A percentile compares a stretch with the other conserved stretches of the same genome.
Evolutionary conservation across 2,329 filamentous ascomycete species (phyloP).

Genomic region (Nectriaceae sp.): DNA sequence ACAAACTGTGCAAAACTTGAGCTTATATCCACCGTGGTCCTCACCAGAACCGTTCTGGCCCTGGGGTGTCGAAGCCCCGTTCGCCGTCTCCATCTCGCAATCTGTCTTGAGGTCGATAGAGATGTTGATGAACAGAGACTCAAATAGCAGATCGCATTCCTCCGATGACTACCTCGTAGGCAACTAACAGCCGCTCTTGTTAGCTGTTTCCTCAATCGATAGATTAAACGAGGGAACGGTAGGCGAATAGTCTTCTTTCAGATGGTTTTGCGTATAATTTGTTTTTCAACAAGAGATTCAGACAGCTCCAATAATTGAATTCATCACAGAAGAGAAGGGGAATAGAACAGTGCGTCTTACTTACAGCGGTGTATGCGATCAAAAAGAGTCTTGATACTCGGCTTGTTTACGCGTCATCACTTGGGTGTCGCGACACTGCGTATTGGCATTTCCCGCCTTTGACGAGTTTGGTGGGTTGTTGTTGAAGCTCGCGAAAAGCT

Average conservation of each 20-base stretch:
- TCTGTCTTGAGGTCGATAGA: too few relatives aligned
- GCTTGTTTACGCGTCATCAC: neutral
- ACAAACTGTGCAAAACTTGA: conserved; percentile 98
- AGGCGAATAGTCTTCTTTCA: conserved; percentile 32
- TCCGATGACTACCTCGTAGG: too few relatives aligned
- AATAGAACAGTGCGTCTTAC: conserved; percentile 15
- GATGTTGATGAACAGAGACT: too few relatives aligned
- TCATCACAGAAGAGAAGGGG: conserved; percentile 44
- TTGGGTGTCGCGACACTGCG: neutral
- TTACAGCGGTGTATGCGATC: conserved; percentile 19
- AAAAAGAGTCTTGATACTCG: neutral
- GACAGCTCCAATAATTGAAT: conserved; percentile 76
- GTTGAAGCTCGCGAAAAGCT: neutral
- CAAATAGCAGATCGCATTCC: too few relatives aligned
- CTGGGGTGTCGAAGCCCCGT: conserved; percentile 38
- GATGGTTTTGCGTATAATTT: conserved; percentile 59
- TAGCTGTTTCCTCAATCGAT: too few relatives aligned
- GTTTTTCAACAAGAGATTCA: conserved; percentile 65
- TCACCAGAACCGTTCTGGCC: conserved; percentile 48
- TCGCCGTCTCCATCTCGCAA: conserved; percentile 43
- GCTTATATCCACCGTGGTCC: conserved; percentile 69
- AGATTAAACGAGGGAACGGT: too few relatives aligned
- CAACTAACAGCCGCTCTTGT: too few relatives aligned
- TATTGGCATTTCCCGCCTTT: neutral
- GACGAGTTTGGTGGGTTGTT: neutral